Percentiles rank a stretch among this genome's conserved stretches.
Evolutionary conservation across 768 basidiomycete species (phyloP).

Genomic region (Xanthoconium purpureum): DNA sequence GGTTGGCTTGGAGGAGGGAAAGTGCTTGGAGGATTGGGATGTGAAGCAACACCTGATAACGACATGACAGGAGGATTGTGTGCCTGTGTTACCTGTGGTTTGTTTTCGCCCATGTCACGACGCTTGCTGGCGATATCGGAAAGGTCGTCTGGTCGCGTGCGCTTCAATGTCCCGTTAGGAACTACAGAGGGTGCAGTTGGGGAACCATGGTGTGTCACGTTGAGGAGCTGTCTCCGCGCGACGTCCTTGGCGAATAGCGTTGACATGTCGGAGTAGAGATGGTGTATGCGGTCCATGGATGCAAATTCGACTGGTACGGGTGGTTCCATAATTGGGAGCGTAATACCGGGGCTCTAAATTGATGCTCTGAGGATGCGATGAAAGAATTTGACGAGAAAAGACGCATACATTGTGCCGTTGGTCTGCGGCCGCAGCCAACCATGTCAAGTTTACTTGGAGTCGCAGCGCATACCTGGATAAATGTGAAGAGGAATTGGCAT

Average conservation of each 20-base stretch:
- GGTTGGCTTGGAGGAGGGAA: constrained; percentile 21
- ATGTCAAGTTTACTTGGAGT: constrained; percentile 68
- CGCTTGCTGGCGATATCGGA: constrained; percentile 54
- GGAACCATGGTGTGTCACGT: constrained; percentile 27
- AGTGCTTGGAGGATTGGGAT: constrained; percentile 21
- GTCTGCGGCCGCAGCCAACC: constrained; percentile 69
- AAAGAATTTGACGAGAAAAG: neutral
- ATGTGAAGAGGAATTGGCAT: constrained; percentile 11
- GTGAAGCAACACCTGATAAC: constrained; percentile 13
- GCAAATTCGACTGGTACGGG: constrained; percentile 50
- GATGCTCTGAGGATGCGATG: constrained; percentile 3
- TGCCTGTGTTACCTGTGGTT: constrained; percentile 44
- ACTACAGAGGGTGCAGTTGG: constrained; percentile 15
- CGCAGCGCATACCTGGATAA: constrained; percentile 52
- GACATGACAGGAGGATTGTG: constrained; percentile 24
- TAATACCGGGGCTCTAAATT: constrained; percentile 33
- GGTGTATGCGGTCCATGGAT: constrained; percentile 58
- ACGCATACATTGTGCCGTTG: constrained; percentile 47
- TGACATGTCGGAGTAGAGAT: constrained; percentile 62
- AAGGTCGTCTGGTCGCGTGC: constrained; percentile 56
- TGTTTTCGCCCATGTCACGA: constrained; percentile 65
- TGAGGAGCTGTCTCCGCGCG: constrained; percentile 40
- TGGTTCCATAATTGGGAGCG: constrained; percentile 57
- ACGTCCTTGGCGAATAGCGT: constrained; percentile 61
- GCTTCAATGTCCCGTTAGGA: constrained; percentile 47